Evolutionary conservation across 2,329 filamentous ascomycete species (phyloP), one percentile per base, ranked within the genome.

Genomic region (Trichophyton schoenleinii): DNA sequence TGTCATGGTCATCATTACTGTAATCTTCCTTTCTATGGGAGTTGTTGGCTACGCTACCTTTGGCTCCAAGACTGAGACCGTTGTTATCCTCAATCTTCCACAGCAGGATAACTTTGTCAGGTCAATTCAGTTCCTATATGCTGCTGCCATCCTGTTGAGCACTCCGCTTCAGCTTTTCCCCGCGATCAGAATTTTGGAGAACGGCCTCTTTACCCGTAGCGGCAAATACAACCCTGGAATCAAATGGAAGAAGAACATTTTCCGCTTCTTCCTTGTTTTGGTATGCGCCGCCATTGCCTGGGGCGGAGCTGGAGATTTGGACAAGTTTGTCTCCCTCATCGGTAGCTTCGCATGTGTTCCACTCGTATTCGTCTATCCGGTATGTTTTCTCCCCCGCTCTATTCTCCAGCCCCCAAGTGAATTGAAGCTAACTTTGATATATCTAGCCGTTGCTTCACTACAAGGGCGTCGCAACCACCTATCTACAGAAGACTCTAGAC

Each of bases 221-320:
- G 91, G 94, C 68, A 99, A 99, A 76, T 96, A 96, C 77, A 96
- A 97, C 71, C 91, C 91, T 0, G 94, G 89, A 71, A 95, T 99
- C 79, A 99, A 99, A 79, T 99, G 94, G 94, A 89, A 97, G 81
- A 99, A 99, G 84, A 99, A 99, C 68, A 79, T 87, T 38, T 99
- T 96, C 79, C 87, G 94, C 60, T 99, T 97, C 80, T 86, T 92
- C 70, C 84, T 96, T 64, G 94, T 97, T 58, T 83, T 89, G 69
- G 75, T 94, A 25, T 97, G 94, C 70, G 88, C 91, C 0, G 75
- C 85, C 62, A 87, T 99, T 66, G 92, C 92, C 1, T 99, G 91
- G 90, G 85, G 87, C 52, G 94, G 94, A 64, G 92, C 94, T 2
- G 88, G 90, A 67, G 87, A 97, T 74, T 78, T 99, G 60, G 94